These are phyloP conservation scores for Schrenkiella parvula DNA, from an alignment of 345 rosid species.

Conservation along the genomic window DNA sequence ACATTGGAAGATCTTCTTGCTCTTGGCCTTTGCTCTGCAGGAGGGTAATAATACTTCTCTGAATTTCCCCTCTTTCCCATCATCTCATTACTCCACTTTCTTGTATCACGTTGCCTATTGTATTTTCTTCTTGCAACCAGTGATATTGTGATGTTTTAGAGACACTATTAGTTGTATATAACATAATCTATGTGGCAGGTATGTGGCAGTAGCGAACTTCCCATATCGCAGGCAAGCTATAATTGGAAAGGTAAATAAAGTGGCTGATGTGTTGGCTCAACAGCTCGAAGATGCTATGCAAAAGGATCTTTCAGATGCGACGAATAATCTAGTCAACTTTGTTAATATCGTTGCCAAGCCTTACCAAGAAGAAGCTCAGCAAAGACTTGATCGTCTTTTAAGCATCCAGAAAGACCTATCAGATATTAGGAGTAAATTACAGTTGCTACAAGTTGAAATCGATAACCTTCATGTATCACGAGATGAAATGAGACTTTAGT, in stretches of 20 bases:
- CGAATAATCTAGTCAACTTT: constrained; percentile 47
- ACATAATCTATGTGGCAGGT: constrained; percentile 42
- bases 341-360: constrained; percentile 63
- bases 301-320: constrained; percentile 62
- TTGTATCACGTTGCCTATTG: neutral
- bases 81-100: neutral
- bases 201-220: constrained; percentile 68
- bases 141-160: neutral
- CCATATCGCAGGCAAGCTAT: constrained; percentile 63
- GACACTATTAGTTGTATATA: neutral
- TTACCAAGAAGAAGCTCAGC: constrained; percentile 69
- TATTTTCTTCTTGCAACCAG: neutral
- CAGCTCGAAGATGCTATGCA: constrained; percentile 91
- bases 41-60: constrained; percentile 54
- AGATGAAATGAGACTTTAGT: constrained; percentile 31
- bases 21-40: constrained; percentile 91
- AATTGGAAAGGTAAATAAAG: constrained; percentile 57
- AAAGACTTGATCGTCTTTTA: constrained; percentile 51
- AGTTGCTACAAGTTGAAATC: constrained; percentile 58
- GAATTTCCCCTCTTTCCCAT: neutral
- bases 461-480: constrained; percentile 70
- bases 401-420: constrained; percentile 53
- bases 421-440: constrained; percentile 41
- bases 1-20: constrained; percentile 95
- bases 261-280: constrained; percentile 57